Base-by-base conservation (phyloP, 1,139 yeast genomes). In the Zygotorulaspora mrakii region DNA sequence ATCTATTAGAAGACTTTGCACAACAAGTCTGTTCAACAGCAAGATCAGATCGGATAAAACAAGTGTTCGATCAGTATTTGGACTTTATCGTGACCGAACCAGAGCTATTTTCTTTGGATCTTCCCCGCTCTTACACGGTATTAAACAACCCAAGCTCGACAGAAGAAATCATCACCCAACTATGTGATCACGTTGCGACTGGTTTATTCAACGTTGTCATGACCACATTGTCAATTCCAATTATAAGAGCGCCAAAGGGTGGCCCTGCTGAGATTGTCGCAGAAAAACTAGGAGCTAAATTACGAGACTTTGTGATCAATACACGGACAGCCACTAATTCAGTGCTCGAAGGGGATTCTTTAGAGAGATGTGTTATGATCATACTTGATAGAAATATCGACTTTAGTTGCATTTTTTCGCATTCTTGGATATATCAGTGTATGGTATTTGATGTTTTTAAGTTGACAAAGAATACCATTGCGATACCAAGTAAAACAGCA, bases 241-340 rank as follows among this genome's bases (percentile, higher is more conserved):
- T 91, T 38, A 87, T 91, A 47, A 76, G 99, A 53, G 83, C 96
- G 37, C 89, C 94, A 33, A 73, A 83, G 38, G 94, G 94, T 38
- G 96, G 96, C 1, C 95, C 99, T 0, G 96, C 97, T 1, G 97
- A 91, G 60, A 75, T 88, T 59, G 84, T 91, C 20, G 95, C 97
- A 2, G 83, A 82, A 49, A 86, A 82, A 57, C 71, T 91, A 48
- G 96, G 94, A 54, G 74, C 77, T 53, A 82, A 79, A 55, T 69
- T 91, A 43, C 74, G 97, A 43, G 96, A 91, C 57, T 83, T 86
- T 59, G 82, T 87, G 33, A 73, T 83, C 43, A 88, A 87, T 57
- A 71, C 89, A 1, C 74, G 78, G 48, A 50, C 65, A 27, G 36
- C 63, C 43, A 54, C 55, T 28, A 52, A 59, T 39, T 43, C 74